Percentiles rank a stretch among this genome's conserved stretches.
phyloP scores from a whole-genome alignment of 2,329 filamentous ascomycete genomes.

The Aspergillus unguis region DNA sequence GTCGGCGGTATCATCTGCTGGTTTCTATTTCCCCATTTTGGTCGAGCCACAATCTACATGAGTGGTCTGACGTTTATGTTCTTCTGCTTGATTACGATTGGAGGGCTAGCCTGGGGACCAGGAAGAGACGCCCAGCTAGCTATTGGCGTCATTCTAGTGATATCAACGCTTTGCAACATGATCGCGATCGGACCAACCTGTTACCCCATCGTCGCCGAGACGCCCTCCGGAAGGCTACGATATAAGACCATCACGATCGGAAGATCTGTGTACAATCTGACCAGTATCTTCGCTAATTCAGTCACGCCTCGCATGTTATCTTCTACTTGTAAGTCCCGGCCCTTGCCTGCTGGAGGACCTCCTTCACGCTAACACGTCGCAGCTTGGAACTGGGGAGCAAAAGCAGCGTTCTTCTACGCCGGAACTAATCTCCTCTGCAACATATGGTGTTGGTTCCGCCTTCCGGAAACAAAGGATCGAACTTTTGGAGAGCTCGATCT shows the following conservation, averaged over 20 bases:
- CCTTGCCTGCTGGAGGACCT: too few species aligned
- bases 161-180: constrained; percentile 54
- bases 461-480: constrained; percentile 38
- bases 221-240: constrained; percentile 53
- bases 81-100: constrained; percentile 35
- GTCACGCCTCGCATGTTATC: constrained; percentile 30
- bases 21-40: constrained; percentile 41
- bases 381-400: constrained; percentile 39
- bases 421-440: constrained; percentile 24
- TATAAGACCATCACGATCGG: constrained; percentile 46
- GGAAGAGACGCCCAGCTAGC: constrained; percentile 26
- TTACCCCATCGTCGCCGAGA: constrained; percentile 52
- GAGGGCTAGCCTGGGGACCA: constrained; percentile 28
- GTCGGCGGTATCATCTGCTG: constrained; percentile 42
- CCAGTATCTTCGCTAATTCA: constrained; percentile 43
- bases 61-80: constrained; percentile 41
- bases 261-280: constrained; percentile 49
- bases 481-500: constrained; percentile 42
- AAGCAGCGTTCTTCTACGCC: constrained; percentile 39
- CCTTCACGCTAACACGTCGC: constrained; percentile 5
- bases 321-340: constrained; percentile 16
- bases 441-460: constrained; percentile 37
- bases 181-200: constrained; percentile 54
- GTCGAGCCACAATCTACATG: constrained; percentile 44
- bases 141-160: constrained; percentile 45